A percentile compares a stretch with the other conserved stretches of the same genome.
Conservation (phyloP, 2,329 filamentous ascomycete genomes). For the Venturia carpophila region DNA sequence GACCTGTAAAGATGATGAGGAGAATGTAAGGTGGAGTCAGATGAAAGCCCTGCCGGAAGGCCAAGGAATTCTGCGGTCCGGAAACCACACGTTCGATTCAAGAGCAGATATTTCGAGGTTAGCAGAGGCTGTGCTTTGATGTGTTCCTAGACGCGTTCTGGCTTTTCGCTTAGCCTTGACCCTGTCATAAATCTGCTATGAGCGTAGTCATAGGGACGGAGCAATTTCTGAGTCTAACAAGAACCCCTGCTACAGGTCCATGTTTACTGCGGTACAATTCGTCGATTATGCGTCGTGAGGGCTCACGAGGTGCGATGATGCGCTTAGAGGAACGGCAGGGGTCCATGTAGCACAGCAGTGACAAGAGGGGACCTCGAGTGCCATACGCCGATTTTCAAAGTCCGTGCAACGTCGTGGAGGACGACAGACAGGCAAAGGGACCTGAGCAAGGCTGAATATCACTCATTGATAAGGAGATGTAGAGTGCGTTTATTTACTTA, state of each 20-base stretch:
- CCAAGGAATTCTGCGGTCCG: neutral
- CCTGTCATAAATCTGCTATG: neutral
- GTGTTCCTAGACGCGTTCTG: too few relatives aligned
- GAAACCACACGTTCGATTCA: neutral
- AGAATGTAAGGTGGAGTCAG: too few relatives aligned
- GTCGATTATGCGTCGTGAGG: neutral
- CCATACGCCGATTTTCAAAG: neutral
- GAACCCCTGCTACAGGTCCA: neutral
- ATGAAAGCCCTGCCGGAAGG: neutral
- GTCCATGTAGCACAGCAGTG: neutral
- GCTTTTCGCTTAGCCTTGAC: neutral
- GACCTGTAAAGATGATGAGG: neutral
- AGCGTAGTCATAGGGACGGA: neutral
- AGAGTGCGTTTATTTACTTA: neutral
- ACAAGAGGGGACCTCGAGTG: neutral
- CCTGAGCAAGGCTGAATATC: neutral
- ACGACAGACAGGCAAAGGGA: neutral
- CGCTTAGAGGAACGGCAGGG: neutral
- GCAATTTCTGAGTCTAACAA: neutral
- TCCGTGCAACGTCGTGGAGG: neutral
- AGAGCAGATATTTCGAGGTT: too few relatives aligned
- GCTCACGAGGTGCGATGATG: neutral
- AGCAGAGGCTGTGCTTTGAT: too few relatives aligned
- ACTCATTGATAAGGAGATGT: neutral
- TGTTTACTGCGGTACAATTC: neutral